Percentiles rank a stretch among this genome's conserved stretches.
phyloP scores from a whole-genome alignment of 1,284 basidiomycete genomes.

The Erythrobasidium hasegawianum region DNA sequence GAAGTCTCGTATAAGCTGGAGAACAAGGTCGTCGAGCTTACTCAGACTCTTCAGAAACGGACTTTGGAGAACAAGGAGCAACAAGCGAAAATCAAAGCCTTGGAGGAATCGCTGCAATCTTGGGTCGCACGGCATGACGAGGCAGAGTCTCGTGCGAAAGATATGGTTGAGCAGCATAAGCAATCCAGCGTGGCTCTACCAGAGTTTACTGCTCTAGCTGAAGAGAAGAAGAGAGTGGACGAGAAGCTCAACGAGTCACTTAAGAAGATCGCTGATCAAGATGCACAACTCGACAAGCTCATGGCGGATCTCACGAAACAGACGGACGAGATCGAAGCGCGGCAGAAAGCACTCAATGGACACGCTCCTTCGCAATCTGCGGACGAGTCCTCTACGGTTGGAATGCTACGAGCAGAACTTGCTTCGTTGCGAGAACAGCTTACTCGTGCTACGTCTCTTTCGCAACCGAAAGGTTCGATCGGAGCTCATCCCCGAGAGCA shows the following conservation, averaged over 20 bases:
- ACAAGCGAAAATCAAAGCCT: slow-evolving; percentile 64
- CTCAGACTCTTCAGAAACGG: slow-evolving; percentile 87
- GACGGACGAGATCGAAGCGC: slow-evolving; percentile 72
- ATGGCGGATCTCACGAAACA: slow-evolving; percentile 71
- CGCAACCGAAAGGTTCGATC: slow-evolving; percentile 47
- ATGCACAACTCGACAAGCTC: slow-evolving; percentile 73
- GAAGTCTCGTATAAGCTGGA: slow-evolving; percentile 97
- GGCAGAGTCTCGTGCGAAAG: slow-evolving; percentile 70
- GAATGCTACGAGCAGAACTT: slow-evolving; percentile 86
- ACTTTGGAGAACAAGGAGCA: slow-evolving; percentile 89
- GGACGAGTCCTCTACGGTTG: slow-evolving; percentile 59
- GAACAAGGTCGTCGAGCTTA: slow-evolving; percentile 99
- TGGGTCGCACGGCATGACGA: slow-evolving; percentile 89
- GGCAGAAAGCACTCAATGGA: slow-evolving; percentile 59
- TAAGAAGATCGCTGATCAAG: slow-evolving; percentile 73
- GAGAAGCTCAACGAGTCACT: slow-evolving; percentile 72
- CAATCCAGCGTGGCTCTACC: slow-evolving; percentile 68
- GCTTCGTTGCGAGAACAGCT: slow-evolving; percentile 88
- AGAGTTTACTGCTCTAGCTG: slow-evolving; percentile 71
- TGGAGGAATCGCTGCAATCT: slow-evolving; percentile 78
- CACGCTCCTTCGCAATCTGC: slow-evolving; percentile 36
- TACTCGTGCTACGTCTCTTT: slow-evolving; percentile 85
- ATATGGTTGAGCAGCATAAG: slow-evolving; percentile 67
- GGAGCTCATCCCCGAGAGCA: slow-evolving; percentile 50
- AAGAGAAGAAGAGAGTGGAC: slow-evolving; percentile 76